Conservation (phyloP, 2,329 filamentous ascomycete genomes). For the Alternaria dauci region DNA sequence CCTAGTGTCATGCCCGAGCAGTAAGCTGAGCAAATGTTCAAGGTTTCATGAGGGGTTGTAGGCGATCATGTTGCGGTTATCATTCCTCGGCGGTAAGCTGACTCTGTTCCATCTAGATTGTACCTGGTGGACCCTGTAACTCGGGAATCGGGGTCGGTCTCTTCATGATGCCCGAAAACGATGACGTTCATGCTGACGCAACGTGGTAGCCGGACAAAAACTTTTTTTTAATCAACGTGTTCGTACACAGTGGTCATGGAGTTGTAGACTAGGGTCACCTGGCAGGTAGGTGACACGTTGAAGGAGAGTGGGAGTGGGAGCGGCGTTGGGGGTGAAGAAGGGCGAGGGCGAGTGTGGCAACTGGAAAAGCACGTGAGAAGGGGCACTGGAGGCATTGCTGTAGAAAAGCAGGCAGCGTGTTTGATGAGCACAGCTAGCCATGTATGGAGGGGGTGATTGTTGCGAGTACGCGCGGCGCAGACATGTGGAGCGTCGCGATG, state of each 20-base stretch:
- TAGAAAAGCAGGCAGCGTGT: constrained; percentile 11
- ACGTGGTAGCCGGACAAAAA: neutral
- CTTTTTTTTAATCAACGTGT: neutral
- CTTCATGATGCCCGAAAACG: neutral
- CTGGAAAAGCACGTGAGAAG: neutral
- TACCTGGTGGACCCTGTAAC: neutral
- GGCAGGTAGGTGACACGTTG: neutral
- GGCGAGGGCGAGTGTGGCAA: neutral
- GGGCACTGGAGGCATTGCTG: neutral
- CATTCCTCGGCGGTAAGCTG: constrained; percentile 4
- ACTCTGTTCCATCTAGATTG: neutral
- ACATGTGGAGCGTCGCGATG: constrained; percentile 9
- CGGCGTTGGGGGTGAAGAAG: neutral
- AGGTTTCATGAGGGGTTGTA: neutral
- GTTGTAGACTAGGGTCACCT: neutral
- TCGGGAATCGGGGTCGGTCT: neutral
- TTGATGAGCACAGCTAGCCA: constrained; percentile 8
- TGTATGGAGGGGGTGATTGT: constrained; percentile 10
- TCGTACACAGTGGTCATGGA: neutral
- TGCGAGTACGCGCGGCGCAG: constrained; percentile 19
- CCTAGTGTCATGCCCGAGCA: constrained; percentile 5
- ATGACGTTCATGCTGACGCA: constrained; percentile 3
- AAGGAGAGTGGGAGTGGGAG: neutral
- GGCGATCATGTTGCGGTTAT: neutral
- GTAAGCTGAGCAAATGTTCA: neutral